Base-by-base conservation (phyloP, 352 stramenopile genomes). In the Phytopythium delawarense region DNA sequence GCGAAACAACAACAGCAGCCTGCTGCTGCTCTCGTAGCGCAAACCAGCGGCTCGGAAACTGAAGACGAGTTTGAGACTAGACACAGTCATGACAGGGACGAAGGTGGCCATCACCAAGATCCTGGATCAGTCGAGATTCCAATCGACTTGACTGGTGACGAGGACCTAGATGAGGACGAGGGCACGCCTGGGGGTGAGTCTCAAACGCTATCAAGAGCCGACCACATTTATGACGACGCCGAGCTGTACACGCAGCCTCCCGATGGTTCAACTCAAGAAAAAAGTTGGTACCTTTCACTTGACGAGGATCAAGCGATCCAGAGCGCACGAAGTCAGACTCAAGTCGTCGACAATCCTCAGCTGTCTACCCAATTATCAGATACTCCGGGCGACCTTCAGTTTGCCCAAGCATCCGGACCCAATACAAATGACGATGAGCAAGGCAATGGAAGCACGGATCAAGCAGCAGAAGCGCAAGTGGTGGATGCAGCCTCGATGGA, bases 1-100 rank as follows among this genome's bases (percentile, higher is more conserved):
- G 15, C 5, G 16, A 35, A 0, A 15, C 42, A 12, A 16, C 42
- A 21, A 18, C 15, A 37, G 12, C 15, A 21, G 16, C 25, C 5
- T n/a, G 1, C 20, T 23, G 18, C 16, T n/a, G 28, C 13, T 20
- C 16, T 9, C 15, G 23, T 21, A 23, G 12, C 2, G 75, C 21
- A 81, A 57, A 25, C 67, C 81, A 56, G 35, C 53, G 25, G 34
- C 34, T 48, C 53, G 13, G 35, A 59, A 16, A 59, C 53, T 13
- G 53, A 49, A 46, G 53, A 49, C 25, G 53, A 59, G 34, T 34
- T 37, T 7, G 53, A 49, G 20, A 11, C 20, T 21, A n/a, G 25
- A 21, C 16, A 49, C 21, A 49, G 21, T 15, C 11, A 5, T 23
- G 72, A 58, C 35, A 28, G 20, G 57, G 63, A 59, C 58, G 39